Evolutionary conservation across 805 yeast genomes (phyloP), one percentile per base, ranked within the genome.

Genomic region (Starmerella asiatica): DNA sequence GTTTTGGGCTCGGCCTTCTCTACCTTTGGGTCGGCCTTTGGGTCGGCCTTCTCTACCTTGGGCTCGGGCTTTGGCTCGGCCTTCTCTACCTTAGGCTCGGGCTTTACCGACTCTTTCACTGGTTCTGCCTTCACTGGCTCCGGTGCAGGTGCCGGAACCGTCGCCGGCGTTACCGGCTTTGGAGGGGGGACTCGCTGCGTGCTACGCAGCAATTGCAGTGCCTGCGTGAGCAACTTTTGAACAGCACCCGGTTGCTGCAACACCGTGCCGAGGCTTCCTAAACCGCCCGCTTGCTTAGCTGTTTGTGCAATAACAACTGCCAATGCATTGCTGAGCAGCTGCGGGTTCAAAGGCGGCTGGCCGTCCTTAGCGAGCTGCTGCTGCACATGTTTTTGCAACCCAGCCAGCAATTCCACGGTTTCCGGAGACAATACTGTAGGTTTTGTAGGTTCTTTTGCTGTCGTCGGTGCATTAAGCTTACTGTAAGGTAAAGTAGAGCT

Each of bases 281-380:
- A 36, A 3, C 61, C 61, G 15, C 56, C 57, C n/a, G 53, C 51
- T 50, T 76, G 76, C 51, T 85, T 82, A 0, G 94, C 94, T 6
- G 86, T 86, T 49, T 77, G 86, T 9, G 93, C 88, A 46, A 86
- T 84, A 0, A 94, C 88, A 65, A 86, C 80, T 3, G 95, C 94
- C 49, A 86, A 67, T 1, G 95, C 94, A 51, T 81, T 85, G 7
- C 95, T 86, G 50, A 86, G 65, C 39, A 85, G 75, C 43, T 76
- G 81, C 0, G 94, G 81, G 37, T 88, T 83, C 5, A 84, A 75
- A 20, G 79, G 48, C 21, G 53, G 53, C 39, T 48, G 85, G 29
- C 83, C 81, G 43, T 79, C 83, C 40, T 79, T 82, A 53, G 81
- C 82, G 24, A 93, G 79, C 42, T 86, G 69, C 12, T 76, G 70